These are phyloP conservation scores for Basidiobolus meristosporus DNA, from an alignment of 371 early-diverging fungal genomes.

Conservation along the genomic window DNA sequence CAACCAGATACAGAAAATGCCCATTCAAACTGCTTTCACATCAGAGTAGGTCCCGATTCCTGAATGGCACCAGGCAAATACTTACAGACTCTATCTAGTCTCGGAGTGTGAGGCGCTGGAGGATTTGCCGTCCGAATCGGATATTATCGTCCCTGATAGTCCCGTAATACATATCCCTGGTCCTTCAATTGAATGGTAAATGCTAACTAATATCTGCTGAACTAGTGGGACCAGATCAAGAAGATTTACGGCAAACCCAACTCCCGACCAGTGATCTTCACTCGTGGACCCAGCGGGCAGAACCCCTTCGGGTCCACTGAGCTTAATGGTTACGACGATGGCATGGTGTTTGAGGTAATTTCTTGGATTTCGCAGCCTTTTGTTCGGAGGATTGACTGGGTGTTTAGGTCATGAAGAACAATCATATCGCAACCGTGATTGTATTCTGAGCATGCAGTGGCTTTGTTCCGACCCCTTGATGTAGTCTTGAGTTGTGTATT, in stretches of 20 bases:
- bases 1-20: slow-evolving; percentile 4
- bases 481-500: too few species aligned
- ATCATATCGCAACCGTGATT: slow-evolving; percentile 15
- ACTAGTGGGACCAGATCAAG: slow-evolving; percentile 4
- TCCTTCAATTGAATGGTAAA: not conserved
- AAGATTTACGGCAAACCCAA: slow-evolving; percentile 6
- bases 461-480: too few species aligned
- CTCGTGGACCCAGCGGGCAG: slow-evolving; percentile 40
- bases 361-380: too few species aligned
- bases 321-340: slow-evolving; percentile 30
- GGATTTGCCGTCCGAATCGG: slow-evolving; percentile 1
- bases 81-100: not conserved
- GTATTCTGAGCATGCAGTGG: not conserved
- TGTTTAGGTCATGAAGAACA: slow-evolving; percentile 36
- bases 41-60: not conserved
- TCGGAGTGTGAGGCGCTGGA: not conserved
- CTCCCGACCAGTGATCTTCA: slow-evolving; percentile 32
- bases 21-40: slow-evolving; percentile 4
- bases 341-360: slow-evolving; percentile 28
- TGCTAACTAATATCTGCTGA: not conserved
- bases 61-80: too few species aligned
- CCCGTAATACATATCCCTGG: not conserved
- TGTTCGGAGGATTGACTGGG: too few species aligned
- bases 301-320: slow-evolving; percentile 52
- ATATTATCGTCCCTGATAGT: slow-evolving; percentile 3